Evolutionary conservation across 257 asterid species (phyloP), one percentile per base, ranked within the genome.

Genomic region (Osmanthus fragrans): DNA sequence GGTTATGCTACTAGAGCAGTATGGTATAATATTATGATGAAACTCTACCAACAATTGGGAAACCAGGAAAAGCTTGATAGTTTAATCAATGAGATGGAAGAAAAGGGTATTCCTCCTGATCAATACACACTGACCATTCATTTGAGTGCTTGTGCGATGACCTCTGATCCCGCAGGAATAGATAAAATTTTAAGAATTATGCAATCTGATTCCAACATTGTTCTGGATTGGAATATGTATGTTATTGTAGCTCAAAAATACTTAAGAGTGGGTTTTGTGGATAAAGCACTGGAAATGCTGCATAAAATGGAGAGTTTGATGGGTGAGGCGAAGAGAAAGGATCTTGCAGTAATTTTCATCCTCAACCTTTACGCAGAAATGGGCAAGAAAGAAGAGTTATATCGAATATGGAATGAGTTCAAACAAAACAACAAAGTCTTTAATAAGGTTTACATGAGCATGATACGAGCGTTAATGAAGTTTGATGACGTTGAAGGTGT

Each of bases 1-100:
- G 90, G 95, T 72, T 81, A 67, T 76, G 88, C 77, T 77, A 73
- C 60, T 54, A 82, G 79, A 58, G 87, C 95, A 13, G 33, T 91
- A 51, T 83, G 89, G 87, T 87, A 89, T 84, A 91, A 85, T 79
- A 87, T 89, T 56, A 77, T 92, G 89, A 92, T 92, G 97, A 84
- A 84, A 54, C 80, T 92, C 8, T 76, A 91, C 67, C 82, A 69
- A 81, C 77, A 67, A 51, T 67, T 80, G 76, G 90, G 89, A 42
- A 69, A 80, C 65, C 60, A 49, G 47, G 85, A 70, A 60, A 88
- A 85, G 79, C 18, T 89, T 45, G 79, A 81, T 18, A 73, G 51
- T 27, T 70, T 89, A 75, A 82, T 89, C 85, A 23, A 64, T 47
- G 94, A 92, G 85, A 91, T 92, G 96, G 88, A 87, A 78, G 79